Conservation (phyloP, 306 rosid species). For the Arachis stenosperma region DNA sequence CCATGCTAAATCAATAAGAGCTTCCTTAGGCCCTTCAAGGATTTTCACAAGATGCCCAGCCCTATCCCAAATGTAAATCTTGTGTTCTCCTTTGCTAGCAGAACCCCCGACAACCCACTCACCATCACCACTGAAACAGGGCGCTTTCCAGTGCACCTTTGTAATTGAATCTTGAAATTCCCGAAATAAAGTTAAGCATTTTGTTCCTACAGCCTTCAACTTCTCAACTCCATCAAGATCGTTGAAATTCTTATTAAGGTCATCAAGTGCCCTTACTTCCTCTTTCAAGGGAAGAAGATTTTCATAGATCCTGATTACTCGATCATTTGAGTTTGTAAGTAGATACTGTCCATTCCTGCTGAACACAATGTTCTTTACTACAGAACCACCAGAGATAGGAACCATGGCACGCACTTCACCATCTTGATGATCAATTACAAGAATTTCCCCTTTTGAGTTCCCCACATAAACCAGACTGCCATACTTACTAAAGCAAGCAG, state of each 20-base stretch:
- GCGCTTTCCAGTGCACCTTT: slow-evolving; percentile 98
- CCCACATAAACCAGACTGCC: slow-evolving; percentile 89
- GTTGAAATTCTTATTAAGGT: slow-evolving; percentile 44
- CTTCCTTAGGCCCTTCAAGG: slow-evolving; percentile 99
- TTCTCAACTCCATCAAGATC: slow-evolving; percentile 66
- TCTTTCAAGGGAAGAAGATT: slow-evolving; percentile 79
- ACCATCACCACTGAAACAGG: slow-evolving; percentile 98
- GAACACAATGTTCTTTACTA: slow-evolving; percentile 86
- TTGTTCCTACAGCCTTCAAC: slow-evolving; percentile 78
- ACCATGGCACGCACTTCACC: slow-evolving; percentile 67
- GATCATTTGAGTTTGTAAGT: slow-evolving; percentile 92
- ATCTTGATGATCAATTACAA: slow-evolving; percentile 62
- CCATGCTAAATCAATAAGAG: slow-evolving; percentile 94
- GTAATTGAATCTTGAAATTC: slow-evolving; percentile 97
- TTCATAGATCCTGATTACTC: slow-evolving; percentile 86
- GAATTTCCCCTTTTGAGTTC: slow-evolving; percentile 98
- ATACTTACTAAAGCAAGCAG: slow-evolving; percentile 87
- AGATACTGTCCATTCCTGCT: slow-evolving; percentile 91
- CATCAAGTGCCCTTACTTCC: slow-evolving; percentile 65
- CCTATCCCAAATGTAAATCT: slow-evolving; percentile 96
- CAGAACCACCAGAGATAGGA: slow-evolving; percentile 82
- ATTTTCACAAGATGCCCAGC: slow-evolving; percentile 97
- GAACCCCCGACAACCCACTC: slow-evolving; percentile 99
- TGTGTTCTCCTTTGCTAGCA: slow-evolving; percentile 99
- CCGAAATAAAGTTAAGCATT: slow-evolving; percentile 76